Base-by-base conservation (phyloP, 1,139 yeast species). In the Debaryomyces udenii region DNA sequence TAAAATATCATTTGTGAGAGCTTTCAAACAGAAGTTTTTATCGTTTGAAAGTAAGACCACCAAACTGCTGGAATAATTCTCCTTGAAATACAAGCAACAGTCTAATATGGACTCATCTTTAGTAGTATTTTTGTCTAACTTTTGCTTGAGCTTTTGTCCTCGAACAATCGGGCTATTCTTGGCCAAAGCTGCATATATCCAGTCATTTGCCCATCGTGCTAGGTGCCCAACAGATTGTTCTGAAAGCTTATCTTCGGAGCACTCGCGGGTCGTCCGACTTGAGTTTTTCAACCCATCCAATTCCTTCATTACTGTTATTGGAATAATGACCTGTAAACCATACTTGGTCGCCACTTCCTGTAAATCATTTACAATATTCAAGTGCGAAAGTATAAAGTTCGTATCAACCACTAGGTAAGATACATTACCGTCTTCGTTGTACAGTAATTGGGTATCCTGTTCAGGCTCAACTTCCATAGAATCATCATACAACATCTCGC, bases 61-160 rank as follows among this genome's bases (percentile, higher is more conserved):
- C 38, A 88, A 65, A 32, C 73, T 66, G 13, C 56, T 46, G 10
- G 72, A 57, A 58, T 60, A 45, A 40, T 58, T 57, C 16, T 70
- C 61, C 46, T 76, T 72, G 45, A 83, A 81, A 55, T 75, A 90
- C 22, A 85, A 54, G 52, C 96, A 86, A 57, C 96, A 89, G 61
- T 91, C 97, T 27, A 90, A 62, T 46, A 91, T 90, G 0, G 96
- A 76, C 53, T 90, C 96, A 58, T 91, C 98, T 42, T 86, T 84
- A 0, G 46, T 47, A 1, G 81, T 59, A 5, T 56, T 39, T 29
- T 45, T 38, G 66, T 80, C 52, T 9, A 82, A 43, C 29, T 68
- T 63, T 54, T 90, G 88, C 20, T 68, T 64, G 27, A 76, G 42
- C 48, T 74, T 78, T 57, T 91, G 97, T 0, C 90, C 96, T 35